phyloP scores from a whole-genome alignment of 192 early-diverging fungal genomes.

The Entrophospora sp. region DNA sequence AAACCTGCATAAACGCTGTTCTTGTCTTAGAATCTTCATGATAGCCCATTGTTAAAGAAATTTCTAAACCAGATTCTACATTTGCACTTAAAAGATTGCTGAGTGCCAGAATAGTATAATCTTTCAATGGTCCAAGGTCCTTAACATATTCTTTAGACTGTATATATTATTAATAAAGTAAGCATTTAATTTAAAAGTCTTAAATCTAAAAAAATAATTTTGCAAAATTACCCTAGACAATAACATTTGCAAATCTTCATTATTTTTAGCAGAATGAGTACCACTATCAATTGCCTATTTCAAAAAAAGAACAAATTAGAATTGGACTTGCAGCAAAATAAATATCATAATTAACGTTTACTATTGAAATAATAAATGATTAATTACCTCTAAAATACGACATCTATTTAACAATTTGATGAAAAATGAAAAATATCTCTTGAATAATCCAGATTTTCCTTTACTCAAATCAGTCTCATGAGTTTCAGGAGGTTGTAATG shows the following conservation, averaged over 20 bases:
- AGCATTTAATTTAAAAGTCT: no score
- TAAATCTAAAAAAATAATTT: no score
- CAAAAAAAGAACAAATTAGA: not conserved
- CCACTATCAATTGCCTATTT: conserved; percentile 21
- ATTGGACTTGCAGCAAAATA: not conserved
- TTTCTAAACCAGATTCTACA: conserved; percentile 85
- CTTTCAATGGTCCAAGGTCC: conserved; percentile 62
- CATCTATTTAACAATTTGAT: conserved; percentile 63
- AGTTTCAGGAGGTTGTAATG: conserved; percentile 58
- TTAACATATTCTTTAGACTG: conserved; percentile 52
- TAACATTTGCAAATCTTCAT: conserved; percentile 25
- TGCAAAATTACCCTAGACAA: conserved; percentile 24
- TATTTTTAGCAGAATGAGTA: conserved; percentile 17
- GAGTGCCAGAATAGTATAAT: conserved; percentile 80
- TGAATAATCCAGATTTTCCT: conserved; percentile 58
- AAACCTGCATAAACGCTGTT: conserved; percentile 84
- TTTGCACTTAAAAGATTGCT: conserved; percentile 88
- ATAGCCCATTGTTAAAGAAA: conserved; percentile 82
- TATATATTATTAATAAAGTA: not conserved
- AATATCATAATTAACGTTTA: not conserved
- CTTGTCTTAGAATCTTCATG: conserved; percentile 85
- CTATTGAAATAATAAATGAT: not conserved
- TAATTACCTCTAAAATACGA: conserved; percentile 44
- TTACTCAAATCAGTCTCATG: conserved; percentile 50
- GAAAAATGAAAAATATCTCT: conserved; percentile 70